phyloP scores from a whole-genome alignment of 2,329 filamentous ascomycete genomes.

The Chaetomium olivaceum region DNA sequence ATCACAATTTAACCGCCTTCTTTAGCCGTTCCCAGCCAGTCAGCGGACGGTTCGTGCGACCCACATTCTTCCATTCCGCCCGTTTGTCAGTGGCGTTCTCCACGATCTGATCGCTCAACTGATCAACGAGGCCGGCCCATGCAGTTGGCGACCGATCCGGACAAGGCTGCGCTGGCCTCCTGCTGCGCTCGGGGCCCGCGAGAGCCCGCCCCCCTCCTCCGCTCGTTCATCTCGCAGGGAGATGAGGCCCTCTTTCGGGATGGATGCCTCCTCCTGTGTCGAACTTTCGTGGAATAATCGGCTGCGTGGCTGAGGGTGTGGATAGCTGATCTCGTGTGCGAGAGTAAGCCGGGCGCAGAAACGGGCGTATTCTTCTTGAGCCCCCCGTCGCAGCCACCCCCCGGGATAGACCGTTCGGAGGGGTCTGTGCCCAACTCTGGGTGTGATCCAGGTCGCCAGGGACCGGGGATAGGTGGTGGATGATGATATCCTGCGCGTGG shows the following conservation, averaged over 20 bases:
- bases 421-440: not conserved
- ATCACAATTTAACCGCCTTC: conserved; percentile 21
- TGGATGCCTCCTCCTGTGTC: not conserved
- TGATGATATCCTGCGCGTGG: not conserved
- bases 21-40: conserved; percentile 19
- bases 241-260: not conserved
- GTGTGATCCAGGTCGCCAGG: not conserved
- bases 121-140: conserved; percentile 2
- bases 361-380: not conserved
- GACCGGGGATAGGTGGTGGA: not conserved
- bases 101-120: not conserved
- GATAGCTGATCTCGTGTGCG: not conserved
- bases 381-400: too few relatives aligned
- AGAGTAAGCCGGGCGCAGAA: not conserved
- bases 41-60: conserved; percentile 3
- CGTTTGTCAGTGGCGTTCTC: not conserved
- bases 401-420: not conserved
- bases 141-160: conserved; percentile 11
- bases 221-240: not conserved
- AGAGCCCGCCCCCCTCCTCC: not conserved
- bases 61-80: not conserved
- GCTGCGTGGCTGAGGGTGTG: not conserved
- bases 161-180: not conserved
- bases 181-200: not conserved
- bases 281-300: conserved; percentile 7